Base-by-base conservation (phyloP, 2,329 filamentous ascomycete genomes). In the Pseudopithomyces maydicus region DNA sequence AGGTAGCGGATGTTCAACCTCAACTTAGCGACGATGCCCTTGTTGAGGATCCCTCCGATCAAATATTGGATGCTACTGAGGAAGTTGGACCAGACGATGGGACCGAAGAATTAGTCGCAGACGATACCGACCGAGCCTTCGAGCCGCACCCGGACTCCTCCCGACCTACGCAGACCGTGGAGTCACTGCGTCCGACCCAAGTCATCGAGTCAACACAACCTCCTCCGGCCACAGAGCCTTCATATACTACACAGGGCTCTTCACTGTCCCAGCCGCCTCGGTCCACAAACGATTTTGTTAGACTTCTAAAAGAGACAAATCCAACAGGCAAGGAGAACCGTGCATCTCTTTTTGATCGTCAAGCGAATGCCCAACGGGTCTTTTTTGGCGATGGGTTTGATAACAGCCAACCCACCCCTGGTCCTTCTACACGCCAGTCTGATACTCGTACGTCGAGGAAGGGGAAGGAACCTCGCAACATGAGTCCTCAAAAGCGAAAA, bases 301-400 rank as follows among this genome's bases (percentile, higher is more conserved):
- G 57, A 33, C 50, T 63, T 2, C 23, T 70, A 2, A 71, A 69
- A 42, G 52, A 58, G 10, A 47, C 56, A 3, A 57, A 54, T 19
- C 67, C 63, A 22, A 50, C 58, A 12, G 65, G 70, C 33, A 74
- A 77, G 54, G 74, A 76, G 53, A 77, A 78, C 41, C 69, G 63
- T 10, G 63, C 53, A 38, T 67, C 69, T 6, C 73, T 80, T 39
- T 74, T 79, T 33, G 78, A 80, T 29, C 73, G 65, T 14, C 80
- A 81, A 52, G 44, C 62, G 0, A 71, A 69, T 48, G 79, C 77
- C 7, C 58, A 68, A 22, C 69, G 75, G 12, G 64, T 80, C 14
- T 67, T 71, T 8, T 80, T 76, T 52, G 75, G 74, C 5, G 74
- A 76, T 12, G 73, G 68, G 5, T 74, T 74, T 45, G 67, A 75